Evolutionary conservation across 2,329 filamentous ascomycete species (phyloP).

Genomic region (Pleoardoris graminearum): DNA sequence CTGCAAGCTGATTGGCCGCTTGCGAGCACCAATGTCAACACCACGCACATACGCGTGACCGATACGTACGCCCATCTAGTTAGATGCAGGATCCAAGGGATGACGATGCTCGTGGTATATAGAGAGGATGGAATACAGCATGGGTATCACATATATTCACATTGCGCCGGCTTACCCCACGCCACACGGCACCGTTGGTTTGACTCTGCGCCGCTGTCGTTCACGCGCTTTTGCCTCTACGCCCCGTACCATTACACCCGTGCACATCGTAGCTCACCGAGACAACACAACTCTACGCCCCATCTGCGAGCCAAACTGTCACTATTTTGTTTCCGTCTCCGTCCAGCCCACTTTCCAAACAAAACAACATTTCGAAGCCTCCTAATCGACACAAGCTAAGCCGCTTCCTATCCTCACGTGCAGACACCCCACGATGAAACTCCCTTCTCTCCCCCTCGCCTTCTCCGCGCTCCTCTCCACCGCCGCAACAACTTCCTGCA

Average conservation of each 20-base stretch:
- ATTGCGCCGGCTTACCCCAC: not conserved
- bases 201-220: too few species aligned
- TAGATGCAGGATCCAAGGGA: not conserved
- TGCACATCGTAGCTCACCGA: too few species aligned
- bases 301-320: too few species aligned
- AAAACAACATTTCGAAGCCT: too few species aligned
- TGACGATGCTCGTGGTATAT: not conserved
- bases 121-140: not conserved
- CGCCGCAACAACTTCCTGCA: conserved; percentile 9
- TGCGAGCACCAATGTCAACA: conserved; percentile 4
- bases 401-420: not conserved
- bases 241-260: too few species aligned
- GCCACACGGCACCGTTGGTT: too few species aligned
- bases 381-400: too few species aligned
- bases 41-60: conserved; percentile 5
- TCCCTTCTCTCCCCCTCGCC: not conserved
- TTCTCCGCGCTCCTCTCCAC: not conserved
- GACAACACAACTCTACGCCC: too few species aligned
- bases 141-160: not conserved
- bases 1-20: not conserved
- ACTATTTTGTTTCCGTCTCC: too few species aligned
- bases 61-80: not conserved
- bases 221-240: too few species aligned
- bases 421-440: not conserved
- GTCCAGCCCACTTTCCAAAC: too few species aligned